A percentile compares a stretch with the other conserved stretches of the same genome.
Evolutionary conservation across 306 rosid species (phyloP).

Genomic region (Prinsepia uniflora): DNA sequence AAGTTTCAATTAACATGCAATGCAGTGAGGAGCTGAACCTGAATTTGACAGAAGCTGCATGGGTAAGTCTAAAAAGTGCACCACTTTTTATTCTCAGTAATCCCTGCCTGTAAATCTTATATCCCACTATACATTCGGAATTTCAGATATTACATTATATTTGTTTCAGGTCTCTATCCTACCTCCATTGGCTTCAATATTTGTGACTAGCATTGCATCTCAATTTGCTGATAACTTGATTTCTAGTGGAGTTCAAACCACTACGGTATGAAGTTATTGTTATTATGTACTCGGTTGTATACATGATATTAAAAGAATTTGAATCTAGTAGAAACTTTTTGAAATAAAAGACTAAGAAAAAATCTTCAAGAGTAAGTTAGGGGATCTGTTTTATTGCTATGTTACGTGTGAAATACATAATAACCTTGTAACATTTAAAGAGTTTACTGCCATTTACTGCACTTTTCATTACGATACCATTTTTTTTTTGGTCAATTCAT

Average conservation of each 20-base stretch:
- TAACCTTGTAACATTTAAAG: background rate
- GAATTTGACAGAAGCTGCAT: slow-evolving; percentile 89
- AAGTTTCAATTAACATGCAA: slow-evolving; percentile 24
- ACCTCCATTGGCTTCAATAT: slow-evolving; percentile 81
- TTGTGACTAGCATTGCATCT: slow-evolving; percentile 64
- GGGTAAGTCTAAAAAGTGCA: slow-evolving; percentile 52
- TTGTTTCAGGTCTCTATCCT: slow-evolving; percentile 87
- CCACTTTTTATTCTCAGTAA: background rate
- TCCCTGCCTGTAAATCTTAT: background rate
- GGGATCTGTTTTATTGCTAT: background rate
- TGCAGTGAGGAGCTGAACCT: slow-evolving; percentile 92
- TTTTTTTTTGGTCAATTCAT: background rate
- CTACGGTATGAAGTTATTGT: slow-evolving; percentile 47
- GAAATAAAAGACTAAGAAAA: background rate
- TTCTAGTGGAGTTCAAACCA: slow-evolving; percentile 80
- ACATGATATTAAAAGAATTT: background rate
- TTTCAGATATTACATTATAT: background rate
- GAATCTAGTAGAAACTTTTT: background rate
- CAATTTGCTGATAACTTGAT: slow-evolving; percentile 88
- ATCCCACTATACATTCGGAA: background rate
- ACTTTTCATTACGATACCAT: background rate
- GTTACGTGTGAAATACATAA: background rate
- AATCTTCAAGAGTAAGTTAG: background rate
- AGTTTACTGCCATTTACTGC: background rate
- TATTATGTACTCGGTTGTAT: background rate